A percentile compares a stretch with the other conserved stretches of the same genome.
These are phyloP conservation scores for Parastagonospora avenae DNA, from an alignment of 2,329 filamentous ascomycete species.

Conservation along the genomic window DNA sequence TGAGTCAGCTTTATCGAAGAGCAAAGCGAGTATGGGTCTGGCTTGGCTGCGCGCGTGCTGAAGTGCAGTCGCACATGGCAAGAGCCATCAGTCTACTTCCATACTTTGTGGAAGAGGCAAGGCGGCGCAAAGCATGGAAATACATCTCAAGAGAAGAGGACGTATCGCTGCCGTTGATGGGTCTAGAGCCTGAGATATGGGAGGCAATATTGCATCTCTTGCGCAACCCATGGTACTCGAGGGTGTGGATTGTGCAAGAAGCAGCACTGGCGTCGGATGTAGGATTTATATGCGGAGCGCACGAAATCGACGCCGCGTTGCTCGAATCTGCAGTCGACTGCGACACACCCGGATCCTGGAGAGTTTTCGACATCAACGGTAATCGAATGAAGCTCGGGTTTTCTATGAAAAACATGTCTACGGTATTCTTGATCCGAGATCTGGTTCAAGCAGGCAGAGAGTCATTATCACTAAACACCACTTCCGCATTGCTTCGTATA, in stretches of 20 bases:
- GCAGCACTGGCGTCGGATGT: neutral
- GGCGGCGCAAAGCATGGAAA: neutral
- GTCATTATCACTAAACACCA: neutral
- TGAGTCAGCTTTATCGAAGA: neutral
- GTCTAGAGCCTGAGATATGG: neutral
- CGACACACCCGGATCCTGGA: neutral
- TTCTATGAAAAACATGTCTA: neutral
- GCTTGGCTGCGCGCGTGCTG: neutral
- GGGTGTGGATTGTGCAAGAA: constrained; percentile 11
- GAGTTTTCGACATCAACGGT: neutral
- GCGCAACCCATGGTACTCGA: constrained; percentile 2
- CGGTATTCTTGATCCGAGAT: neutral
- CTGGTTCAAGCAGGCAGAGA: neutral
- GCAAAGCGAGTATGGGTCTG: constrained; percentile 2
- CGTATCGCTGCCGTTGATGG: neutral
- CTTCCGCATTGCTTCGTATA: neutral
- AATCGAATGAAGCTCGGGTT: neutral
- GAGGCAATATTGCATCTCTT: neutral
- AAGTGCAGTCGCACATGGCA: neutral
- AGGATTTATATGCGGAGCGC: constrained; percentile 5
- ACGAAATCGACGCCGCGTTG: neutral
- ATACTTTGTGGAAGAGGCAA: neutral
- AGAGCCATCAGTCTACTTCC: neutral
- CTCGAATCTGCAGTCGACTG: neutral
- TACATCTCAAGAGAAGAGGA: neutral